Evolutionary conservation across 129 eudicot species (phyloP).

Genomic region (Sambucus nigra): DNA sequence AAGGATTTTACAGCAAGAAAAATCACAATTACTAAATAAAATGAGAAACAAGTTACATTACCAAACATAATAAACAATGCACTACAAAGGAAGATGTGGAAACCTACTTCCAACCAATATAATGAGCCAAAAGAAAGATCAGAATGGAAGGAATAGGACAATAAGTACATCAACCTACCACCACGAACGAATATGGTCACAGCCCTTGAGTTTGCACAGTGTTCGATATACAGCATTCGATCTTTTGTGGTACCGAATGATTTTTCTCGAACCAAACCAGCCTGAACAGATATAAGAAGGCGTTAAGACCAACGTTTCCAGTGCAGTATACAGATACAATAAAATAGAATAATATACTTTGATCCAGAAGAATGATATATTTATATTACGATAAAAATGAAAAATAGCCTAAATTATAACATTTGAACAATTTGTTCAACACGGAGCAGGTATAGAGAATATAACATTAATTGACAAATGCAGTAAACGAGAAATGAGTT

Average conservation of each 20-base stretch:
- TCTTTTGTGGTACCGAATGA: conserved; percentile 96
- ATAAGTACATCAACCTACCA: conserved; percentile 39
- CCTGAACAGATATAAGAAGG: conserved; percentile 26
- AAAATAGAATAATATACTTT: neutral
- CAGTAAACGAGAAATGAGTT: no score
- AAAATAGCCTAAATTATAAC: no score
- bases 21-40: no score
- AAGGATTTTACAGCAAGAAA: no score
- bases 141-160: conserved; percentile 1
- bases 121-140: neutral
- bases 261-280: conserved; percentile 94
- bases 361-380: no score
- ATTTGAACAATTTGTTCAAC: no score
- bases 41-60: neutral
- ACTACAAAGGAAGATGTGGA: neutral
- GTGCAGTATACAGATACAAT: neutral
- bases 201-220: conserved; percentile 97
- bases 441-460: no score
- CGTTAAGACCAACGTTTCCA: neutral
- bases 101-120: neutral
- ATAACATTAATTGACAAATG: no score
- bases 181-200: conserved; percentile 96
- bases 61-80: neutral
- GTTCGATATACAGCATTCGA: conserved; percentile 94
- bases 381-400: no score